These are phyloP conservation scores for Drechslerella stenobrocha DNA, from an alignment of 2,329 filamentous ascomycete species.

Conservation along the genomic window DNA sequence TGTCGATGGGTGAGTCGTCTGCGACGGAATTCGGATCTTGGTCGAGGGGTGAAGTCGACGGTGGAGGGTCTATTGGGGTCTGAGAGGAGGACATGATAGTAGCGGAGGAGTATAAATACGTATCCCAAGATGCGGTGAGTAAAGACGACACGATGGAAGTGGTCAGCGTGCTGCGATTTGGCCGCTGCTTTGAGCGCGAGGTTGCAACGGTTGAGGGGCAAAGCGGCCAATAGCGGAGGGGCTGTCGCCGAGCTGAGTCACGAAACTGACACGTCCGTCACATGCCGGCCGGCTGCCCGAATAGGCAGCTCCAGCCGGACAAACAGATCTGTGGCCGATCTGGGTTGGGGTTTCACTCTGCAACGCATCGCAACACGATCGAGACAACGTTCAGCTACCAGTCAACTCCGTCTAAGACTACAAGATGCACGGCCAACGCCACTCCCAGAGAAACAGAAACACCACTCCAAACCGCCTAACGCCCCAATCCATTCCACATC, in stretches of 20 bases:
- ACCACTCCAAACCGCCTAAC: not conserved
- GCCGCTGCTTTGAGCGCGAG: slow-evolving; percentile 16
- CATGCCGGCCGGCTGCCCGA: slow-evolving; percentile 36
- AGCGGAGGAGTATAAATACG: slow-evolving; percentile 13
- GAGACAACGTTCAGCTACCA: too few relatives aligned
- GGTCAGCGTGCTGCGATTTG: slow-evolving; percentile 1
- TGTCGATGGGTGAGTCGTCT: slow-evolving; percentile 9
- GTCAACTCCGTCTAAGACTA: too few relatives aligned
- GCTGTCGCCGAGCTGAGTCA: slow-evolving; percentile 38
- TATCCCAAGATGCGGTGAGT: not conserved
- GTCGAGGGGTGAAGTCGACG: slow-evolving; percentile 3
- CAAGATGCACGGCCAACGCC: too few relatives aligned
- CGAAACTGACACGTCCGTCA: slow-evolving; percentile 49
- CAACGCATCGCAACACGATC: slow-evolving; percentile 31
- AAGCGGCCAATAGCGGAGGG: slow-evolving; percentile 38
- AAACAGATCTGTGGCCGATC: slow-evolving; percentile 24
- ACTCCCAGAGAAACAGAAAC: not conserved
- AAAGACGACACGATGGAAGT: not conserved
- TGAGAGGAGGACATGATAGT: slow-evolving; percentile 36
- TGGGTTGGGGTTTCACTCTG: slow-evolving; percentile 17
- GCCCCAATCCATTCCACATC: slow-evolving; percentile 36
- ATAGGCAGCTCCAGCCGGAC: too few relatives aligned
- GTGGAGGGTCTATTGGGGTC: slow-evolving; percentile 4
- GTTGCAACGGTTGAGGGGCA: slow-evolving; percentile 40
- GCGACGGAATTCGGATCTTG: not conserved